phyloP scores from a whole-genome alignment of 345 rosid genomes.

The Punica granatum region DNA sequence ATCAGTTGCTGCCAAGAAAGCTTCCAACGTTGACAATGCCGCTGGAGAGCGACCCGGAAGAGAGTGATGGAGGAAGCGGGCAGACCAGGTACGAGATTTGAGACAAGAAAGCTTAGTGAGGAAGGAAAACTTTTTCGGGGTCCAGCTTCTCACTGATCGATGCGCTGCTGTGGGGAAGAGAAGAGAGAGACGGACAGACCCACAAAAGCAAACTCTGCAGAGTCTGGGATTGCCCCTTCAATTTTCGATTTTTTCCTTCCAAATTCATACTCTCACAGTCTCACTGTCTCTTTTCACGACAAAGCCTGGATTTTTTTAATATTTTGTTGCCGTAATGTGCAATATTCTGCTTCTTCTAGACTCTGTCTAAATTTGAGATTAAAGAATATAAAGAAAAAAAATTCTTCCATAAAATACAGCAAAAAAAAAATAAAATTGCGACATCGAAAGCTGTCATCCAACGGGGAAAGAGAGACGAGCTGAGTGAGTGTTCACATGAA shows the following conservation, averaged over 20 bases:
- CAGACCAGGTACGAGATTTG: not conserved
- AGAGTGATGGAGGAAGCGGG: not conserved
- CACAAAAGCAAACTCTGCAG: not conserved
- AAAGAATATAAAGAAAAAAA: too few species aligned
- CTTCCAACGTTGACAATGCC: slow-evolving; percentile 1
- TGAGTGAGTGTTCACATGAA: too few species aligned
- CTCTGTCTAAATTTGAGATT: too few species aligned
- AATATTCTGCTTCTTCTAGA: too few species aligned
- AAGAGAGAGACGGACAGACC: not conserved
- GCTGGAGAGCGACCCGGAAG: not conserved
- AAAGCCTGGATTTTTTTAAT: not conserved
- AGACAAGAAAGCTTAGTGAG: not conserved
- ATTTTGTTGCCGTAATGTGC: too few species aligned
- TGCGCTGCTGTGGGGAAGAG: too few species aligned
- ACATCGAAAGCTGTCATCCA: too few species aligned
- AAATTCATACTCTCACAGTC: not conserved
- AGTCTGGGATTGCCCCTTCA: not conserved
- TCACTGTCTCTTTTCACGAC: not conserved
- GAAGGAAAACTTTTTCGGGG: not conserved
- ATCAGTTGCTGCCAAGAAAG: not conserved
- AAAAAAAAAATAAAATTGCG: too few species aligned
- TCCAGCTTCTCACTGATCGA: not conserved
- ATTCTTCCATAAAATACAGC: too few species aligned
- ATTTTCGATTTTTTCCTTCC: too few species aligned
- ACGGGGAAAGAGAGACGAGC: too few species aligned